Percentiles rank a stretch among this genome's conserved stretches.
phyloP scores from a whole-genome alignment of 1,284 basidiomycete species.

The Blastosporella zonata region DNA sequence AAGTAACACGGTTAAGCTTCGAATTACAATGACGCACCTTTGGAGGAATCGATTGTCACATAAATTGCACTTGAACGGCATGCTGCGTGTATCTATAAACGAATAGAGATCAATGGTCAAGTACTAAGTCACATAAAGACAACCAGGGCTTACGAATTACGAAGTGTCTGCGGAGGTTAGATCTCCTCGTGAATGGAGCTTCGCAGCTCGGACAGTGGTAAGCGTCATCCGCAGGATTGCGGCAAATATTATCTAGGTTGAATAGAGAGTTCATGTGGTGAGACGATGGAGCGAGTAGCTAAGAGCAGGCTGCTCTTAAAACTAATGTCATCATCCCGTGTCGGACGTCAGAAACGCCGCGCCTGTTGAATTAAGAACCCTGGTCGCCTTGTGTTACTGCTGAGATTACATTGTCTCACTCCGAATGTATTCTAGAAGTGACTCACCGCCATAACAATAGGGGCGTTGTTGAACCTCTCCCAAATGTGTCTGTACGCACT shows the following conservation, averaged over 20 bases:
- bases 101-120: conserved; percentile 2
- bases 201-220: conserved; percentile 32
- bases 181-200: conserved; percentile 31
- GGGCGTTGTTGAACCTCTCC: no score
- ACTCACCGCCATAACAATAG: no score
- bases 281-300: background rate
- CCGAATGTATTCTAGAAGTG: conserved; percentile 5
- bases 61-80: conserved; percentile 23
- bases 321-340: background rate
- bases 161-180: conserved; percentile 30
- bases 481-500: no score
- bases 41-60: conserved; percentile 10
- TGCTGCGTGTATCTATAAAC: conserved; percentile 24
- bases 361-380: background rate
- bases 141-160: conserved; percentile 27
- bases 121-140: conserved; percentile 4
- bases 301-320: conserved; percentile 1
- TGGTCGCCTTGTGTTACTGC: conserved; percentile 5
- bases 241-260: conserved; percentile 27
- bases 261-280: conserved; percentile 5
- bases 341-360: background rate
- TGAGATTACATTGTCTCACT: background rate
- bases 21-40: no score
- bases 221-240: conserved; percentile 28
- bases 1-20: no score